Percentiles rank a stretch among this genome's conserved stretches.
phyloP scores from a whole-genome alignment of 257 asterid genomes.

The Capsicum baccatum region DNA sequence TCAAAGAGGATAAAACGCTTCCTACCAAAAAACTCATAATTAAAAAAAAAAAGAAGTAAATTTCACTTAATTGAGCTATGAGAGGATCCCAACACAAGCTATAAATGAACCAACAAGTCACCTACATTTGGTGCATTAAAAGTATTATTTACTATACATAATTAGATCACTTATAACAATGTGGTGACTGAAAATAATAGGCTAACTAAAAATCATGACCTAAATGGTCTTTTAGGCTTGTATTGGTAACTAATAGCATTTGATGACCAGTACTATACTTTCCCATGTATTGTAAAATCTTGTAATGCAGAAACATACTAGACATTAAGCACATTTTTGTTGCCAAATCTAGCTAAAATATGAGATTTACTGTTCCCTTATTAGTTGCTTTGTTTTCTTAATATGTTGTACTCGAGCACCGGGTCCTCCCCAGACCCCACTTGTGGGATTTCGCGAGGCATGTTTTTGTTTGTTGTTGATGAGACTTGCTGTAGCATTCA shows the following conservation, averaged over 20 bases:
- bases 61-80: background rate
- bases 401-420: too few species aligned
- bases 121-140: background rate
- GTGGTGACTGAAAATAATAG: background rate
- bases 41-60: background rate
- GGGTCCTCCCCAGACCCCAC: too few species aligned
- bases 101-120: background rate
- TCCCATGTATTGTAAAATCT: conserved; percentile 4
- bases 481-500: conserved; percentile 42
- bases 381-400: too few species aligned
- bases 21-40: background rate
- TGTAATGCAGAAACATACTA: background rate
- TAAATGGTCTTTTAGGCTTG: background rate
- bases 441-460: too few species aligned
- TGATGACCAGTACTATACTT: conserved; percentile 35
- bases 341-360: conserved; percentile 36
- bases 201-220: background rate
- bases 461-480: too few species aligned
- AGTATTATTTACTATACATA: background rate
- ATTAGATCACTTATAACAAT: background rate
- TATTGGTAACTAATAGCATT: conserved; percentile 37
- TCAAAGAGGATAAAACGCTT: background rate
- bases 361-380: background rate
- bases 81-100: background rate
- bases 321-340: background rate